Base-by-base conservation (phyloP, 192 early-diverging fungal genomes). In the Entrophospora sp. region DNA sequence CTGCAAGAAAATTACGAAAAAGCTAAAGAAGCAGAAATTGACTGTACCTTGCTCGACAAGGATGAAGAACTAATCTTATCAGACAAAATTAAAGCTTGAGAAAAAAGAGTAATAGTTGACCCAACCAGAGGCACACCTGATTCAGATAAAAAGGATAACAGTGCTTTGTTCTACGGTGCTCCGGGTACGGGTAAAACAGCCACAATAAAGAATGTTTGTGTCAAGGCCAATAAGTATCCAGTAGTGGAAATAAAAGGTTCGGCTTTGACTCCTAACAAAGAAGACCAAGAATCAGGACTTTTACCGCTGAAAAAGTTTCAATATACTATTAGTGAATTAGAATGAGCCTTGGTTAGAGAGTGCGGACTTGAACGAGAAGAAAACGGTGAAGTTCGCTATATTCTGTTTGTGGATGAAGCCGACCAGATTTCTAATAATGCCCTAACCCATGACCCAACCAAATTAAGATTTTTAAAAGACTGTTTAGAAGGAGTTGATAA, bases 351-450 rank as follows among this genome's bases (percentile, higher is more conserved):
- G 13, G 55, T 22, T 22, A 36, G 34, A 14, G 31, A 34, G 1
- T 34, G 10, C 14, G 31, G 28, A 2, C 13, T 57, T 4, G 34
- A 35, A 37, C 22, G 55, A 36, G 55, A 57, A 36, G 55, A 36
- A 57, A 57, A 57, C 14, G 34, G 55, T 1, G 55, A 57, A 37
- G 31, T 57, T 22, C 1, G 34, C 2, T 57, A 57, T 37, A 57
- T 57, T 32, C 35, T 57, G 2, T 57, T 57, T 37, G 55, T 57
- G 18, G 55, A 57, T 57, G 55, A 57, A 57, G 55, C 55, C 16
- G 35, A 57, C 16, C 28, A 57, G 16, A 36, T 57, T 36, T 10
- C 5, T 37, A 57, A 57, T 57, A 57, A 22, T 20, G 34, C 31
- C 14, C 24, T 58, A 36, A 58, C 35, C 22, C 28, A 28, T 51